Percentiles rank a stretch among this genome's conserved stretches.
Conservation (phyloP, 768 basidiomycete species). For the Ephemerocybe angulata region DNA sequence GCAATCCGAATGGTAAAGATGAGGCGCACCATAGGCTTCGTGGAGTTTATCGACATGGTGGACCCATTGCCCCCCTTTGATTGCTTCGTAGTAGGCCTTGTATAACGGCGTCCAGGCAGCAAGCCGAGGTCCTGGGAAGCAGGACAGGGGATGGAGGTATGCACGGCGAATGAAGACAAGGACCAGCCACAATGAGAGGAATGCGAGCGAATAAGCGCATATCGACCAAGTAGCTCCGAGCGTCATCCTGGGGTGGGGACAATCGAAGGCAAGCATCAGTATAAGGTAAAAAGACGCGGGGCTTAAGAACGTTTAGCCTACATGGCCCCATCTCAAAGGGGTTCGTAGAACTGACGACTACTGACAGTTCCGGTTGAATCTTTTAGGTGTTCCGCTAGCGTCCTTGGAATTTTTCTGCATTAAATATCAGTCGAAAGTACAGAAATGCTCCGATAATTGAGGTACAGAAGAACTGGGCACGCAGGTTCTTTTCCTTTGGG, state of each 20-base stretch:
- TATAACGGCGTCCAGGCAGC: slow-evolving; percentile 31
- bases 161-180: slow-evolving; percentile 20
- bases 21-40: slow-evolving; percentile 26
- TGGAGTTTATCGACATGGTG: slow-evolving; percentile 30
- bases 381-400: slow-evolving; percentile 10
- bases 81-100: slow-evolving; percentile 32
- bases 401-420: neutral
- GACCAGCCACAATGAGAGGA: slow-evolving; percentile 9
- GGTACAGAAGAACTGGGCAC: neutral
- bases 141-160: slow-evolving; percentile 30
- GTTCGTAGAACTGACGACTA: slow-evolving; percentile 4
- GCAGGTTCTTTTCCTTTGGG: neutral
- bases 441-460: slow-evolving; percentile 3
- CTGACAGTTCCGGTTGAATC: slow-evolving; percentile 11
- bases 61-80: slow-evolving; percentile 30
- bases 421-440: neutral
- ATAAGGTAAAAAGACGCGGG: neutral
- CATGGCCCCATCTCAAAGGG: neutral
- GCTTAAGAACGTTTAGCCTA: slow-evolving; percentile 4
- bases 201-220: neutral
- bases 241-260: neutral
- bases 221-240: neutral
- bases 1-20: neutral
- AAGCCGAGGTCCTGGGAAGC: slow-evolving; percentile 33
- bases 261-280: neutral